Evolutionary conservation across 2,329 filamentous ascomycete species (phyloP).

Genomic region (Mycocentrospora acerina): DNA sequence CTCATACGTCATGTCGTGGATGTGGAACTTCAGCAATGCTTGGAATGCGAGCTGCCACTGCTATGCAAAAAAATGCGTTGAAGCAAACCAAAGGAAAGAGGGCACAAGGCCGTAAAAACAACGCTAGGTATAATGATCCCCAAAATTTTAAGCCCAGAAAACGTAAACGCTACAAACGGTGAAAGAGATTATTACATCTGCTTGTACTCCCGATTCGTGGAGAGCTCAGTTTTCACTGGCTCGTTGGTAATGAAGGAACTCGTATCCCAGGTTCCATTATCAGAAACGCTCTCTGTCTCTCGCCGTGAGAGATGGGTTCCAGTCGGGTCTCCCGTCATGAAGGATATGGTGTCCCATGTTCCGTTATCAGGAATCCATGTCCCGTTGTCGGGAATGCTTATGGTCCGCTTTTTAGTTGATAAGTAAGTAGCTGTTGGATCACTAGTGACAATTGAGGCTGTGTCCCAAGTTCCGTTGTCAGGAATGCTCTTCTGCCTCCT

Average conservation of each 20-base stretch:
- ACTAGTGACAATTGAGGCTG: too few species aligned
- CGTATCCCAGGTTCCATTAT: slow-evolving; percentile 31
- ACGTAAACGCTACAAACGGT: too few species aligned
- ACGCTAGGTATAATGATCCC: too few species aligned
- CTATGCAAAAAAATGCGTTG: slow-evolving; percentile 4
- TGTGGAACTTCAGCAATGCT: slow-evolving; percentile 9
- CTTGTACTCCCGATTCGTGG: slow-evolving; percentile 8
- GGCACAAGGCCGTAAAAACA: neutral
- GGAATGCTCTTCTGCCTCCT: slow-evolving; percentile 7
- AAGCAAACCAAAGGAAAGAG: slow-evolving; percentile 1
- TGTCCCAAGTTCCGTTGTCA: too few species aligned
- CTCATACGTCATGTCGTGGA: slow-evolving; percentile 8
- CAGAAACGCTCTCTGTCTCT: slow-evolving; percentile 15
- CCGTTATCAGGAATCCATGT: slow-evolving; percentile 24
- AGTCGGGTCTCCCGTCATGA: slow-evolving; percentile 16
- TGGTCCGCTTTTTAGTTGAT: slow-evolving; percentile 4
- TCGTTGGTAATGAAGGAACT: slow-evolving; percentile 21
- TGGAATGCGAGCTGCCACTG: slow-evolving; percentile 3
- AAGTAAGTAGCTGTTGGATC: too few species aligned
- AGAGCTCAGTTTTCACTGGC: slow-evolving; percentile 18
- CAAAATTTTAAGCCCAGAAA: too few species aligned
- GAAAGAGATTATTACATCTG: slow-evolving; percentile 1
- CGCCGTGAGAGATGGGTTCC: slow-evolving; percentile 18
- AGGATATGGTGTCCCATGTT: slow-evolving; percentile 31
- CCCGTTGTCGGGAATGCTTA: slow-evolving; percentile 22